Evolutionary conservation across 2,329 filamentous ascomycete genomes (phyloP).

Genomic region (Zopfia rhizophila): DNA sequence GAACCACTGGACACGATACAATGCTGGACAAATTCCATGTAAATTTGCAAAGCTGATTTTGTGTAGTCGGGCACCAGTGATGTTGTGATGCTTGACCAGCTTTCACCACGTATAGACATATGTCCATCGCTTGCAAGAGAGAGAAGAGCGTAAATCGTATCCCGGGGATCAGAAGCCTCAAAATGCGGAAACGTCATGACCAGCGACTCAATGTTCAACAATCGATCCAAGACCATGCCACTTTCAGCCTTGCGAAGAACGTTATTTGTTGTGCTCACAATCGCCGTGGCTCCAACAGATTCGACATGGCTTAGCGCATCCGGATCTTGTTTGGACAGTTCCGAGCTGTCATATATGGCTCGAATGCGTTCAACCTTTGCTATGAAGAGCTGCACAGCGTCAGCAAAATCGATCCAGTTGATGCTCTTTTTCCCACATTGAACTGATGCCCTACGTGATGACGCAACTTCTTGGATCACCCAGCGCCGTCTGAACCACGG

Average conservation of each 20-base stretch:
- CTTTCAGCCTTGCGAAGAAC: constrained; percentile 30
- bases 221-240: constrained; percentile 4
- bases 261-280: constrained; percentile 25
- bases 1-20: constrained; percentile 24
- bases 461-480: constrained; percentile 57
- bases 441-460: constrained; percentile 46
- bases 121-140: neutral
- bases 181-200: constrained; percentile 35
- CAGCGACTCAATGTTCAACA: constrained; percentile 44
- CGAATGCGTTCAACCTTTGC: constrained; percentile 41
- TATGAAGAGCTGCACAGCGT: constrained; percentile 50
- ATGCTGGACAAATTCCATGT: constrained; percentile 40
- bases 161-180: constrained; percentile 6
- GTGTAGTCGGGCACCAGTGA: too few species aligned
- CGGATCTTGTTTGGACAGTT: constrained; percentile 45
- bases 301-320: too few species aligned
- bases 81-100: too few species aligned
- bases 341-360: constrained; percentile 30
- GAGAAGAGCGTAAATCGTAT: constrained; percentile 10
- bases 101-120: constrained; percentile 2
- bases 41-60: too few species aligned
- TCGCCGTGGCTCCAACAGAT: too few species aligned
- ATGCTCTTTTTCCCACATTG: constrained; percentile 51
- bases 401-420: constrained; percentile 50
- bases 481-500: constrained; percentile 54